Evolutionary conservation across 768 basidiomycete species (phyloP), one percentile per base, ranked within the genome.

Genomic region (Rhodotorula graminis): DNA sequence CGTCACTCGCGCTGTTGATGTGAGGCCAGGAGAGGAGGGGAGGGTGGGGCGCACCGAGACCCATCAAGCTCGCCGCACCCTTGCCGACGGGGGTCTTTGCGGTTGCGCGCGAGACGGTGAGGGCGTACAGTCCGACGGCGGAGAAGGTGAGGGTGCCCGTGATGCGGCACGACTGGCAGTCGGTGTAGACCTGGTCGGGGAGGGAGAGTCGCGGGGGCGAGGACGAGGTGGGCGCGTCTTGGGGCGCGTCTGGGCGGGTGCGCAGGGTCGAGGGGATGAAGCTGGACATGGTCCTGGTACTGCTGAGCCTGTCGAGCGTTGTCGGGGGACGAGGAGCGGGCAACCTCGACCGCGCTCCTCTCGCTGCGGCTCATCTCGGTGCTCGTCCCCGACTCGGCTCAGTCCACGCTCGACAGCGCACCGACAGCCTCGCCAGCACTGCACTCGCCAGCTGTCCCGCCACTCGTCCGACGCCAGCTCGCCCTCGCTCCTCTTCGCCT

Each of bases 131-230:
- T 1, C 73, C 73, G 58, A 75, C 73, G 53, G 64, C 66, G 50
- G 73, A 64, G 56, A 75, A 75, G 29, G 73, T 75, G 60, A 64
- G 44, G 10, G 73, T 75, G 23, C 73, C 73, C 5, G 70, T 71
- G 53, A 71, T n/a, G 49, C 73, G 69, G 60, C 73, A 75, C 21
- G 73, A 49, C 40, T 68, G 53, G 64, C 73, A 75, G 66, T 75
- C 70, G 49, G 73, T 72, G 59, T 68, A 72, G 58, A 40, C n/a
- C 1, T 1, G 55, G 16, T 21, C 59, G 50, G 50, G 40, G 58
- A 50, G 59, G n/a, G 11, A 10, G n/a, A 21, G 57, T n/a, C 37
- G 33, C 4, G 29, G 49, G 37, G 18, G 40, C 29, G 64, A 56
- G 21, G 52, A 1, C 3, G 37, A 46, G 44, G 64, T 46, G 21